Evolutionary conservation across 202 grass and related monocot genomes (phyloP).

Genomic region (Saccharum hybrid): DNA sequence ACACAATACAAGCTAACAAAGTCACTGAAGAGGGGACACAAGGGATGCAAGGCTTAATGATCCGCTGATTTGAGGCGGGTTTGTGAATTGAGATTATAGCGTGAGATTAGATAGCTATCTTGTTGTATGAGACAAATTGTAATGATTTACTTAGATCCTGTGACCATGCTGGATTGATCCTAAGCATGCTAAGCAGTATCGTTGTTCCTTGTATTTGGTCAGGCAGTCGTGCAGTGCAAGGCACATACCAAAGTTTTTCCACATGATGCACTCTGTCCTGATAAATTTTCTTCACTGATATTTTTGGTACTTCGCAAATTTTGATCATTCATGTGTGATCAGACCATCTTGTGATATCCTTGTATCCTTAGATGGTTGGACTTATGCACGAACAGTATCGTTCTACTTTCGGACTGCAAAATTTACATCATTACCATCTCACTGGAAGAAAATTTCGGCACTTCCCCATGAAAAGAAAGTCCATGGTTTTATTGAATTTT

Average conservation of each 20-base stretch:
- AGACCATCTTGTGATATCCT: neutral
- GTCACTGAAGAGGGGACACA: slow-evolving; percentile 67
- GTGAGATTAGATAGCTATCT: slow-evolving; percentile 25
- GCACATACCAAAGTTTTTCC: no score
- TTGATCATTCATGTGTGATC: neutral
- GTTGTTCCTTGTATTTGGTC: neutral
- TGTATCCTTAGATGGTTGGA: no score
- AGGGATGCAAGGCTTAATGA: slow-evolving; percentile 61
- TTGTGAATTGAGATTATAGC: slow-evolving; percentile 21
- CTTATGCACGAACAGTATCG: no score
- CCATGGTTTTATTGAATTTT: no score
- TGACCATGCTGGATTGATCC: slow-evolving; percentile 23
- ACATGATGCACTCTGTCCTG: neutral
- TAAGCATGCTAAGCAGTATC: slow-evolving; percentile 6
- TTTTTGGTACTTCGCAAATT: neutral
- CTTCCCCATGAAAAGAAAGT: no score
- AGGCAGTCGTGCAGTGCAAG: no score
- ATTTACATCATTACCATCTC: no score
- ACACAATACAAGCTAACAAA: slow-evolving; percentile 92
- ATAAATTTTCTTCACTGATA: neutral
- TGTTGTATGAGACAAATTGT: slow-evolving; percentile 46
- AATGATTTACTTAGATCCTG: neutral
- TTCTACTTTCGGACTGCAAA: no score
- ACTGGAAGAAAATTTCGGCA: no score
- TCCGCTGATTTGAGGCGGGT: slow-evolving; percentile 24